Evolutionary conservation across 2,329 filamentous ascomycete genomes (phyloP), one percentile per base, ranked within the genome.

Genomic region (Pseudogymnoascus sp.): DNA sequence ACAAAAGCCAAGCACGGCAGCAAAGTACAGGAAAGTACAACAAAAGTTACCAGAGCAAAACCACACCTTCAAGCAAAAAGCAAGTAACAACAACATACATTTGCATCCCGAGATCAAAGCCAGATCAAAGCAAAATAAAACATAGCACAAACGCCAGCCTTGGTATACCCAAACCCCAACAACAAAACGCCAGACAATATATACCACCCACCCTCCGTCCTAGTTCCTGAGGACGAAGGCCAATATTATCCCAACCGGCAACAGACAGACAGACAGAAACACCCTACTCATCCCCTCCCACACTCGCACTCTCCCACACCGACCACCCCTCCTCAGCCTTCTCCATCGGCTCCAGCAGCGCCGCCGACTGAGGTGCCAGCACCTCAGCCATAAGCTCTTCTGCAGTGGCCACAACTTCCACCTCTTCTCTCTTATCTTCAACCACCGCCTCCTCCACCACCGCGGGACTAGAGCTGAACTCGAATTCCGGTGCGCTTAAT

Each of bases 261-360:
- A 28, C n/a, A 28, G 23, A 48, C 13, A 26, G n/a, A 26, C 39
- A 45, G 18, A 39, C 35, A 10, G 37, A 39, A 15, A 39, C 37
- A n/a, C 45, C 5, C 13, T 60, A 66, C 37, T 69, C 66, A 38
- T 67, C 84, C 55, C 83, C 85, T 64, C 82, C 81, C 23, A 80
- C 79, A 70, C 83, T 88, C 23, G 77, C 79, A 68, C 84, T 88
- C 71, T 89, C 86, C 85, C 85, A 89, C 13, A 89, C 77, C 66
- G 87, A 83, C 66, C 89, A 83, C 68, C 73, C 78, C 65, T 84
- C 81, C 38, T 78, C 81, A 0, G 81, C 79, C 52, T 80, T 82
- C 59, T 85, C 81, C 4, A 85, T 75, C 0, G 81, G 78, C 59
- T 79, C 71, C 12, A 85, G 71, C 2, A 80, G 67, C 1, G 78